Conservation (phyloP, 176 grass and related monocot genomes). For the Echinochloa phyllopogon region DNA sequence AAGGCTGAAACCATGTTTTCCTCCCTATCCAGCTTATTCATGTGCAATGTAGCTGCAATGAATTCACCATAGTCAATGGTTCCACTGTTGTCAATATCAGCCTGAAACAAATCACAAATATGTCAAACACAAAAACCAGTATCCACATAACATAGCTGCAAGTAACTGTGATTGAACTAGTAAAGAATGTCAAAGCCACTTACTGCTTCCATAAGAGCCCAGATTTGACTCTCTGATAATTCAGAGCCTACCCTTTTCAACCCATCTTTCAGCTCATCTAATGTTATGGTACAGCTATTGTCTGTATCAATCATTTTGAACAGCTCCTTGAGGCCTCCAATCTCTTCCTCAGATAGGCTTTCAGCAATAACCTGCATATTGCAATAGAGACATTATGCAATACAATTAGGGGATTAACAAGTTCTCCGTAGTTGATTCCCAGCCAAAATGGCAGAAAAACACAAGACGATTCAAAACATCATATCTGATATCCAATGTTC, state of each 20-base stretch:
- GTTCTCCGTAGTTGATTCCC: not conserved
- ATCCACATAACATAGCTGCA: not conserved
- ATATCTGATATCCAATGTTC: not conserved
- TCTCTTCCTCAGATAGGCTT: slow-evolving; percentile 98
- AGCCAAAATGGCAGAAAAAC: slow-evolving; percentile 23
- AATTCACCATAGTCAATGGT: slow-evolving; percentile 92
- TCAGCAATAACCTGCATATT: slow-evolving; percentile 87
- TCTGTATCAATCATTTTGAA: slow-evolving; percentile 99
- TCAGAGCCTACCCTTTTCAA: slow-evolving; percentile 96
- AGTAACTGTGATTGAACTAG: slow-evolving; percentile 12
- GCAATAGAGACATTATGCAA: slow-evolving; percentile 26
- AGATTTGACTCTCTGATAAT: slow-evolving; percentile 83
- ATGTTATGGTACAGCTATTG: slow-evolving; percentile 95
- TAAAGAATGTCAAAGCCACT: slow-evolving; percentile 22
- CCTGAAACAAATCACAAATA: slow-evolving; percentile 47
- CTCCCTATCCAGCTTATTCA: slow-evolving; percentile 96
- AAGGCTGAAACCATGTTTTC: slow-evolving; percentile 91
- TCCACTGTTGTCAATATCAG: slow-evolving; percentile 85
- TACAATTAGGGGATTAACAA: not conserved
- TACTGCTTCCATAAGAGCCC: slow-evolving; percentile 90
- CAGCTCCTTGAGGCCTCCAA: slow-evolving; percentile 95
- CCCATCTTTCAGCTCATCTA: slow-evolving; percentile 98
- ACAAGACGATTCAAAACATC: not conserved
- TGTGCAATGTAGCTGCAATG: slow-evolving; percentile 89
- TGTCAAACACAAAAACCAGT: slow-evolving; percentile 17